Conservation (phyloP, 2,329 filamentous ascomycete genomes). For the Cercospora brassicicola region DNA sequence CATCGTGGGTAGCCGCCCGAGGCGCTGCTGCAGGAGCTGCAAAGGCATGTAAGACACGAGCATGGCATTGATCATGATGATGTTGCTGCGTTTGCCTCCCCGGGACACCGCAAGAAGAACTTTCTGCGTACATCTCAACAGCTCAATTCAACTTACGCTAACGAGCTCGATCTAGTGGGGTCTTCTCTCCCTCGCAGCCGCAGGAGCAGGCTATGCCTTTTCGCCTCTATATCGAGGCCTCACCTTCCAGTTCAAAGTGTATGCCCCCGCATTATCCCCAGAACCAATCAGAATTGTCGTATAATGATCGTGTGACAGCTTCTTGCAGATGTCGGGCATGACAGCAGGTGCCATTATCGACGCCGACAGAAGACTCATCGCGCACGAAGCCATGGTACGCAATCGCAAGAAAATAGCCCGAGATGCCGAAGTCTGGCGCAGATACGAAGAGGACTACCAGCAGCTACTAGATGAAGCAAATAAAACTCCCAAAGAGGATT, state of each 20-base stretch:
- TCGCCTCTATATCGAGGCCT: slow-evolving; percentile 71
- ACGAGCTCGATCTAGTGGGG: slow-evolving; percentile 61
- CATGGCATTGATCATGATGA: background rate
- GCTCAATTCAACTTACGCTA: background rate
- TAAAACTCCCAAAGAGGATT: background rate
- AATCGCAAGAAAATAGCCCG: slow-evolving; percentile 63
- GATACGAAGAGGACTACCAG: slow-evolving; percentile 28
- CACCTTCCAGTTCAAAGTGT: slow-evolving; percentile 78
- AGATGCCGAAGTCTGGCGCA: slow-evolving; percentile 65
- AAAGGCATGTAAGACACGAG: slow-evolving; percentile 13
- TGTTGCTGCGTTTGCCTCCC: background rate
- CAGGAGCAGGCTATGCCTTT: slow-evolving; percentile 61
- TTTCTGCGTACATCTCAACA: background rate
- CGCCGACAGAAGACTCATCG: slow-evolving; percentile 66
- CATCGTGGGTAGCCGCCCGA: slow-evolving; percentile 68
- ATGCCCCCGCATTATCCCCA: slow-evolving; percentile 39
- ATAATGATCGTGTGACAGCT: slow-evolving; percentile 52
- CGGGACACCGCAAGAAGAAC: background rate
- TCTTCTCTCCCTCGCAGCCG: slow-evolving; percentile 61
- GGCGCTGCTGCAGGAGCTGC: slow-evolving; percentile 56
- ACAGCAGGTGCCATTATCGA: slow-evolving; percentile 75
- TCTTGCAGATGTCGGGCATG: slow-evolving; percentile 83
- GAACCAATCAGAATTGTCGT: background rate
- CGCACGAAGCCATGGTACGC: slow-evolving; percentile 66
- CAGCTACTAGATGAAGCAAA: slow-evolving; percentile 9